A percentile compares a stretch with the other conserved stretches of the same genome.
phyloP scores from a whole-genome alignment of 2,329 filamentous ascomycete genomes.

The Gyromitra esculenta region DNA sequence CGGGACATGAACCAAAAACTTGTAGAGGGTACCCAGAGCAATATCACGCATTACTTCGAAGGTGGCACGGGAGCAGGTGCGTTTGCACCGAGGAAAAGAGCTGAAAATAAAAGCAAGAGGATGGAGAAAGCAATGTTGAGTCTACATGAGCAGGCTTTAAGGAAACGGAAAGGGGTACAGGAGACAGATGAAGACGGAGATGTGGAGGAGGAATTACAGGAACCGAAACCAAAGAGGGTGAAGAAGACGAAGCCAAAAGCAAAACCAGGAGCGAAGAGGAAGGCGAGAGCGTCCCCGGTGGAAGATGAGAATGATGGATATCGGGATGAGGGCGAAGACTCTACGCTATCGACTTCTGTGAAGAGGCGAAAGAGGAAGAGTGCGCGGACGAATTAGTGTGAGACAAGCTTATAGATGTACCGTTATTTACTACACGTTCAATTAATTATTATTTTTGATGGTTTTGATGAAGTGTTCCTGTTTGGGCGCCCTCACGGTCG shows the following conservation, averaged over 20 bases:
- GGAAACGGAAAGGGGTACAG: constrained; percentile 29
- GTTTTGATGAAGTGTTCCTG: neutral
- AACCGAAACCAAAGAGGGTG: constrained; percentile 52
- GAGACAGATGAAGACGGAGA: constrained; percentile 14
- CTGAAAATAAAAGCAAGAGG: constrained; percentile 73
- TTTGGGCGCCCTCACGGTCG: too few species aligned
- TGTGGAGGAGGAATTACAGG: constrained; percentile 16
- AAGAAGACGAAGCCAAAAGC: constrained; percentile 58
- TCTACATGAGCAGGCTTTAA: constrained; percentile 66
- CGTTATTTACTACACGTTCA: constrained; percentile 10
- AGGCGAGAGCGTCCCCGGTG: constrained; percentile 48
- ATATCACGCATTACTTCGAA: constrained; percentile 92
- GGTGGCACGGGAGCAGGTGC: constrained; percentile 76
- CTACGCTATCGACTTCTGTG: neutral
- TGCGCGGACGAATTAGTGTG: constrained; percentile 21
- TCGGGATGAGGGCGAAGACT: constrained; percentile 36
- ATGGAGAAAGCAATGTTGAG: constrained; percentile 79
- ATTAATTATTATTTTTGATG: neutral
- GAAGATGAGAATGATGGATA: constrained; percentile 23
- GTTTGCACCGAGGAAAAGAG: constrained; percentile 75
- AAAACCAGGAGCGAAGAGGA: constrained; percentile 57
- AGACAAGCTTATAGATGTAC: neutral
- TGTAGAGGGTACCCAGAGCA: constrained; percentile 90
- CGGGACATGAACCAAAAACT: constrained; percentile 91
- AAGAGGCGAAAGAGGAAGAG: constrained; percentile 41